Percentiles rank a stretch among this genome's conserved stretches.
phyloP scores from a whole-genome alignment of 805 yeast genomes.

The Candida argentea region DNA sequence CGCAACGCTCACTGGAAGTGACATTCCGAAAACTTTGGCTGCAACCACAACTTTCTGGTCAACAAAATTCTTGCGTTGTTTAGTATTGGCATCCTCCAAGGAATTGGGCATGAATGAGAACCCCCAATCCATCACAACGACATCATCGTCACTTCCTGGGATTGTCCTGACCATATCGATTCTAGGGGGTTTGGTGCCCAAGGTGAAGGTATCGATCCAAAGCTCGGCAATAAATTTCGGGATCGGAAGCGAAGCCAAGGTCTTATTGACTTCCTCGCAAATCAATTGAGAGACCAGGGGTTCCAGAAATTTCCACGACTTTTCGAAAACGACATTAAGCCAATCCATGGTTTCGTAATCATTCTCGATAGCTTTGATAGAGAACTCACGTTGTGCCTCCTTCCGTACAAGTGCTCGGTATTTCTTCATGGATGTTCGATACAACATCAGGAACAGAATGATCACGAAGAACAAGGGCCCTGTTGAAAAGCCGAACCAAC shows the following conservation, averaged over 20 bases:
- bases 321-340: slow-evolving; percentile 81
- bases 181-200: slow-evolving; percentile 94
- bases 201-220: slow-evolving; percentile 82
- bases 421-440: slow-evolving; percentile 75
- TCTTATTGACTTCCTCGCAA: slow-evolving; percentile 75
- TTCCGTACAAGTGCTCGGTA: slow-evolving; percentile 69
- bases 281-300: slow-evolving; percentile 84
- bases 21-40: slow-evolving; percentile 71
- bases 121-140: slow-evolving; percentile 97
- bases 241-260: slow-evolving; percentile 62
- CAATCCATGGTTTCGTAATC: slow-evolving; percentile 95
- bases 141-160: slow-evolving; percentile 81
- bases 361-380: slow-evolving; percentile 69
- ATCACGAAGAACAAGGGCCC: slow-evolving; percentile 75
- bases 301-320: slow-evolving; percentile 86
- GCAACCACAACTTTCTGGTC: slow-evolving; percentile 75
- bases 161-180: slow-evolving; percentile 83
- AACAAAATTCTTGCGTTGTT: slow-evolving; percentile 75
- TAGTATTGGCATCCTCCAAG: slow-evolving; percentile 69
- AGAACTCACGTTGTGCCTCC: slow-evolving; percentile 75
- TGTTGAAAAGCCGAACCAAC: slow-evolving; percentile 64
- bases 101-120: slow-evolving; percentile 90
- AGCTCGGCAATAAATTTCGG: slow-evolving; percentile 79
- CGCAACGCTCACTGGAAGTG: slow-evolving; percentile 71
- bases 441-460: slow-evolving; percentile 51